phyloP scores from a whole-genome alignment of 2,329 filamentous ascomycete genomes.

The Pyrenophora teres region DNA sequence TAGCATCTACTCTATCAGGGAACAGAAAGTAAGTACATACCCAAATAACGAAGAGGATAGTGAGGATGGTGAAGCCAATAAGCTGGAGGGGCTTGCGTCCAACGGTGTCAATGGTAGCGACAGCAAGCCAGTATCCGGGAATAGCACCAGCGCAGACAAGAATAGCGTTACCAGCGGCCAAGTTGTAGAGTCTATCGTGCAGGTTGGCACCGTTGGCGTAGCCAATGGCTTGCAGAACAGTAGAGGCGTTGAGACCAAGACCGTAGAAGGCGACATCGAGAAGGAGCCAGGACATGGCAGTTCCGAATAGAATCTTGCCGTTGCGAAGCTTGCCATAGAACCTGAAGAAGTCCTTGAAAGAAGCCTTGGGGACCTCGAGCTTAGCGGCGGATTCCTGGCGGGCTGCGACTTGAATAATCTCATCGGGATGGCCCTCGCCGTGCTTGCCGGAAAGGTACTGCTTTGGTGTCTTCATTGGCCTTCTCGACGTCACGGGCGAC shows the following conservation, averaged over 20 bases:
- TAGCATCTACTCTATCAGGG: neutral
- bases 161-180: slow-evolving; percentile 77
- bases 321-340: slow-evolving; percentile 76
- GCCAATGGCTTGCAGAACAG: slow-evolving; percentile 72
- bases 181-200: slow-evolving; percentile 73
- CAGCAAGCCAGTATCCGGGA: slow-evolving; percentile 73
- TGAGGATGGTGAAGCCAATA: slow-evolving; percentile 39
- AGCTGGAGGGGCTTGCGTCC: slow-evolving; percentile 57
- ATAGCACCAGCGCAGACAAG: slow-evolving; percentile 78
- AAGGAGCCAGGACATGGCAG: slow-evolving; percentile 73
- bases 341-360: slow-evolving; percentile 70
- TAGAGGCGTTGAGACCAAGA: slow-evolving; percentile 74
- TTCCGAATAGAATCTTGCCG: slow-evolving; percentile 74
- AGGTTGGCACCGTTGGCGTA: slow-evolving; percentile 66
- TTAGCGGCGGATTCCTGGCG: slow-evolving; percentile 59
- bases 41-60: slow-evolving; percentile 43
- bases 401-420: slow-evolving; percentile 65
- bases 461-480: slow-evolving; percentile 72
- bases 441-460: slow-evolving; percentile 72
- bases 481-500: slow-evolving; percentile 48
- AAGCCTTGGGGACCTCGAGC: slow-evolving; percentile 70
- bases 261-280: slow-evolving; percentile 64
- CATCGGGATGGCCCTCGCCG: slow-evolving; percentile 67
- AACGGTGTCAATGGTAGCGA: slow-evolving; percentile 66
- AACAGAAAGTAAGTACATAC: slow-evolving; percentile 6